These are phyloP conservation scores for Dictyostelium purpureum DNA, from an alignment of 78 protist species.

Conservation along the genomic window DNA sequence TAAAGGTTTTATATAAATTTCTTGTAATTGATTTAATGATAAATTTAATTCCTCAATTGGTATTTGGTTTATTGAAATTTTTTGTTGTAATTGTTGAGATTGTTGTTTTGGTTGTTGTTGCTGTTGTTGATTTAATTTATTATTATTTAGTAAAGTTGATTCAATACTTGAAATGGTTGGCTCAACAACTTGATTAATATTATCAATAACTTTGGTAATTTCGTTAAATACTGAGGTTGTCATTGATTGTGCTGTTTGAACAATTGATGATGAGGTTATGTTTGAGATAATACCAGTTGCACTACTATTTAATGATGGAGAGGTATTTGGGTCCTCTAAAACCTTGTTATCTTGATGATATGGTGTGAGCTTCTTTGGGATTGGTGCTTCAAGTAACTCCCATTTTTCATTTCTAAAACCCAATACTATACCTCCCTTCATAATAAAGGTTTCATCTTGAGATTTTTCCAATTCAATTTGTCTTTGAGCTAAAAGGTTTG, in stretches of 20 bases:
- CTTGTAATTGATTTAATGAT: neutral
- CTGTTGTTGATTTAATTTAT: neutral
- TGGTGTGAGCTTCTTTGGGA: slow-evolving; percentile 7
- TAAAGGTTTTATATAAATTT: neutral
- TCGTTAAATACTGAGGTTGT: neutral
- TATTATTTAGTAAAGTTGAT: neutral
- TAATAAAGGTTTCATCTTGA: neutral
- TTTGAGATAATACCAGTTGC: no score
- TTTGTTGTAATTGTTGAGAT: neutral
- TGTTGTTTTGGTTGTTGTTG: neutral
- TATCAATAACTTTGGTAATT: neutral
- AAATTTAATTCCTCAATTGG: neutral
- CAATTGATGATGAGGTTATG: neutral
- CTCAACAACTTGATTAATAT: neutral
- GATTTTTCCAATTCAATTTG: slow-evolving; percentile 5
- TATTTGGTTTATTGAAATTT: neutral
- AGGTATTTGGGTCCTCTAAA: no score
- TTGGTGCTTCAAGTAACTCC: slow-evolving; percentile 69
- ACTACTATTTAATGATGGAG: neutral
- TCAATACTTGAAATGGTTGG: neutral
- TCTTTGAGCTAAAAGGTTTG: slow-evolving; percentile 5
- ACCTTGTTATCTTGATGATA: slow-evolving; percentile 3
- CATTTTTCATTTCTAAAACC: slow-evolving; percentile 53
- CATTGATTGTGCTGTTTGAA: slow-evolving; percentile 1
- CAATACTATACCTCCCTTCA: slow-evolving; percentile 17